These are phyloP conservation scores for Boletus fagicola DNA, from an alignment of 768 basidiomycete species.

Conservation along the genomic window DNA sequence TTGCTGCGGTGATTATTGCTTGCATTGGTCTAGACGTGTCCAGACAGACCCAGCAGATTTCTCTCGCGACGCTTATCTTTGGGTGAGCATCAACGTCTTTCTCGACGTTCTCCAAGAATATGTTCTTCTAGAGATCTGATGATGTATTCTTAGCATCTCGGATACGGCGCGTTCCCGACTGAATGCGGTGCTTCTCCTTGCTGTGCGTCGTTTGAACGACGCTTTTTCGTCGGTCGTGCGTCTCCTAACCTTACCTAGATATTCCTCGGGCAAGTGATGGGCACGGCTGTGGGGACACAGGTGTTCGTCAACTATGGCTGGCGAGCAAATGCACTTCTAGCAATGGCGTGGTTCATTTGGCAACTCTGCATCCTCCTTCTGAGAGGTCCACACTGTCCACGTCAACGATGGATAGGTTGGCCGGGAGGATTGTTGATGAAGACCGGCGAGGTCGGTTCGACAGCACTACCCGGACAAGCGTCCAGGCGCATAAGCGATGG, in stretches of 20 bases:
- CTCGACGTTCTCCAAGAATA: not conserved
- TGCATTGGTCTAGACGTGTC: slow-evolving; percentile 69
- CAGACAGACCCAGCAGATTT: slow-evolving; percentile 66
- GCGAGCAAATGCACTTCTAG: slow-evolving; percentile 56
- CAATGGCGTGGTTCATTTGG: slow-evolving; percentile 55
- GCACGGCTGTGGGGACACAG: slow-evolving; percentile 69
- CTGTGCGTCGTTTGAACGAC: slow-evolving; percentile 36
- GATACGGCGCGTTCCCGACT: slow-evolving; percentile 59
- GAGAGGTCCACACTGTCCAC: slow-evolving; percentile 56
- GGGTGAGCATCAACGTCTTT: slow-evolving; percentile 18
- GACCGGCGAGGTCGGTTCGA: not conserved
- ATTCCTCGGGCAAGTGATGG: slow-evolving; percentile 78
- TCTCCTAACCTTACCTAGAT: slow-evolving; percentile 28
- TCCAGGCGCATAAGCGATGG: not conserved
- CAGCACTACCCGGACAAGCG: not conserved
- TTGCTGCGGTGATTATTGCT: slow-evolving; percentile 64
- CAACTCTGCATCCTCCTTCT: slow-evolving; percentile 55
- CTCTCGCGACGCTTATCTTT: slow-evolving; percentile 57
- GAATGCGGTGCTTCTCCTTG: slow-evolving; percentile 69
- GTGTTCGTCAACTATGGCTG: slow-evolving; percentile 69
- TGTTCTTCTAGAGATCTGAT: not conserved
- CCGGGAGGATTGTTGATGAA: not conserved
- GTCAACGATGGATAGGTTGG: slow-evolving; percentile 54
- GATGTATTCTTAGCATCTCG: slow-evolving; percentile 21
- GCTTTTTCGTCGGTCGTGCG: not conserved